Conservation (phyloP, 2,329 filamentous ascomycete genomes). For the Tolypocladium guangdongense region DNA sequence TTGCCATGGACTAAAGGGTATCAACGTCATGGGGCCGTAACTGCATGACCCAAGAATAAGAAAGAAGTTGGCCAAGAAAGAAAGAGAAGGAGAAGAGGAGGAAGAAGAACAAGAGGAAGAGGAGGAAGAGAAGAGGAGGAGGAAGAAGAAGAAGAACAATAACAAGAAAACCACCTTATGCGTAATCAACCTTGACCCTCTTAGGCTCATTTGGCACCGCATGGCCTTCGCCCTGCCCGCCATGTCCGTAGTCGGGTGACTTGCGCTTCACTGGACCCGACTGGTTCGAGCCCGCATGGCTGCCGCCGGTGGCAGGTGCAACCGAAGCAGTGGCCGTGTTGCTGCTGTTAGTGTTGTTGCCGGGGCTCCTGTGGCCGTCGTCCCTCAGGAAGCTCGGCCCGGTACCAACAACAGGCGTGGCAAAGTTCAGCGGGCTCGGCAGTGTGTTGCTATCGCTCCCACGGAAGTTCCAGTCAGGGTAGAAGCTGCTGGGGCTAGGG, state of each 20-base stretch:
- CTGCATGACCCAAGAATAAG: neutral
- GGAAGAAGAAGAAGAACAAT: too few relatives aligned
- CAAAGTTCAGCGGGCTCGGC: slow-evolving; percentile 85
- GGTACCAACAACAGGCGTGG: slow-evolving; percentile 60
- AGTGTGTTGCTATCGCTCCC: slow-evolving; percentile 70
- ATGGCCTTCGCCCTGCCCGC: slow-evolving; percentile 28
- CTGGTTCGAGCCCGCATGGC: slow-evolving; percentile 4
- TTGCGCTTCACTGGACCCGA: slow-evolving; percentile 37
- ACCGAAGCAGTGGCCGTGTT: slow-evolving; percentile 7
- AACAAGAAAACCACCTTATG: neutral
- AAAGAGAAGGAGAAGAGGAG: too few relatives aligned
- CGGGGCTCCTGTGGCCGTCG: slow-evolving; percentile 24
- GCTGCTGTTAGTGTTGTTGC: slow-evolving; percentile 9
- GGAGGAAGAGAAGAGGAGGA: too few relatives aligned
- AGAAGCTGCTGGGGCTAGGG: slow-evolving; percentile 86
- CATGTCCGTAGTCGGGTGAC: slow-evolving; percentile 38
- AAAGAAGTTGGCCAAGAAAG: neutral
- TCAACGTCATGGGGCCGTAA: slow-evolving; percentile 1
- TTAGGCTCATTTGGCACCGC: slow-evolving; percentile 38
- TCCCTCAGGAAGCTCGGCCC: slow-evolving; percentile 55
- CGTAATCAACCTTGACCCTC: slow-evolving; percentile 39
- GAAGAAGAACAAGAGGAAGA: too few relatives aligned
- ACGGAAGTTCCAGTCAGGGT: slow-evolving; percentile 77
- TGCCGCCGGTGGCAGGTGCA: slow-evolving; percentile 6
- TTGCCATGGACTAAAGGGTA: slow-evolving; percentile 5